Base-by-base conservation (phyloP, 805 yeast genomes). In the Diddensiella santjacobensis region DNA sequence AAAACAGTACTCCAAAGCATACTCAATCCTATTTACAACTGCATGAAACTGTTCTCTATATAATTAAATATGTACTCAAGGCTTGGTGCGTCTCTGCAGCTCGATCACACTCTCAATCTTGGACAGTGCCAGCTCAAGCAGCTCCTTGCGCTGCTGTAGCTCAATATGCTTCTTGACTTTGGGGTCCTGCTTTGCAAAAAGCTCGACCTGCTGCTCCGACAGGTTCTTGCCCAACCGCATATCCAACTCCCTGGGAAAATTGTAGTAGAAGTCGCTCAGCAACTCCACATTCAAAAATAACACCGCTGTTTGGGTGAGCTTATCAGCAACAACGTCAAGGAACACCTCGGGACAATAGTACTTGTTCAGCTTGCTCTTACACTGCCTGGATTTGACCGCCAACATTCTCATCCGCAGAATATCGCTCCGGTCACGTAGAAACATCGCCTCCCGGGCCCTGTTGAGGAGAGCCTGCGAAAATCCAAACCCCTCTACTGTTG, bases 271-370 rank as follows among this genome's bases (percentile, higher is more conserved):
- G 67, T 95, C 99, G 56, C 95, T 85, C 53, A 93, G 71, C 48
- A 93, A 71, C 67, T 93, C 99, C 48, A 95, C 98, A 62, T 93
- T 93, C 63, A 93, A 70, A 60, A 93, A 93, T 52, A 93, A 68
- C 2, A 93, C 93, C 0, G 99, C 93, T 0, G 99, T 93, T 10
- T 91, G 84, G 0, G 97, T 87, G 20, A 93, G 71, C 66, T 93
- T 93, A 53, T 88, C 90, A 44, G 93, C 84, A 3, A 93, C 96
- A 2, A 88, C 96, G 62, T 88, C 95, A 63, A 93, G 72, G 57
- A 90, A 95, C 4, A 90, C 78, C 65, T 93, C 99, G 0, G 99
- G 99, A 62, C 99, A 93, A 57, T 82, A 84, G 63, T 83, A 88
- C 65, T 86, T 89, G 65, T 84, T 86, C 39, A 81, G 88, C 58